Base-by-base conservation (phyloP, 495 filamentous ascomycete genomes). In the Amorphotheca resinae region DNA sequence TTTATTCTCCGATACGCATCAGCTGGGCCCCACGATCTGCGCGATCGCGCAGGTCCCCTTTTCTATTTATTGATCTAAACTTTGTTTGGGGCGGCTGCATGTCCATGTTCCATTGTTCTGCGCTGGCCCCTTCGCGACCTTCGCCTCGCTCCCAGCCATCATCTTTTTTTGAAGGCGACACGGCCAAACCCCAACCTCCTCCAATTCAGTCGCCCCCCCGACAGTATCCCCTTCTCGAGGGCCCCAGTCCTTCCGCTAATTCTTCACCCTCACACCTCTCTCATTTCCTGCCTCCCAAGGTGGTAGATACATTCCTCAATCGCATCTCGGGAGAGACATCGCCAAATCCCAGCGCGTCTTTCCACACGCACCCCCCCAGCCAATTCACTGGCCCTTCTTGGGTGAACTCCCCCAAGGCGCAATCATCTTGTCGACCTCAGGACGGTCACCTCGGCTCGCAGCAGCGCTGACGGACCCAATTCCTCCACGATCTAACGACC, bases 401-500 rank as follows among this genome's bases (percentile, higher is more conserved):
- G 44, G 44, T 39, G 36, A 45, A 38, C 25, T 20, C 12, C 22
- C 22, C 11, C n/a, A 20, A 28, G 9, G 31, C 45, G 32, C 32
- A 31, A 39, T 51, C 52, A 51, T 32, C 41, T 55, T 55, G 52
- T 51, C 52, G 21, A 36, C 48, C 38, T 30, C 33, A 5, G 18
- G 16, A 8, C 17, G 16, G 18, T 22, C 34, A 20, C 25, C 37
- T 22, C 31, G 26, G 18, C 36, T 6, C 25, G 41, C 44, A 57
- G 54, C 38, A 21, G 48, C 47, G 42, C 41, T 57, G 54, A 54
- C 54, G 54, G 41, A 30, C 22, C 44, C 37, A 53, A 49, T 23
- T 22, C 33, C 40, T 17, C 11, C 39, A 7, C 26, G 3, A 37
- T 28, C 33, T 57, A 54, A 57, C 54, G 54, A 57, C 51, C 34